These are phyloP conservation scores for Neurospora pannonica DNA, from an alignment of 495 filamentous ascomycete species.

Conservation along the genomic window DNA sequence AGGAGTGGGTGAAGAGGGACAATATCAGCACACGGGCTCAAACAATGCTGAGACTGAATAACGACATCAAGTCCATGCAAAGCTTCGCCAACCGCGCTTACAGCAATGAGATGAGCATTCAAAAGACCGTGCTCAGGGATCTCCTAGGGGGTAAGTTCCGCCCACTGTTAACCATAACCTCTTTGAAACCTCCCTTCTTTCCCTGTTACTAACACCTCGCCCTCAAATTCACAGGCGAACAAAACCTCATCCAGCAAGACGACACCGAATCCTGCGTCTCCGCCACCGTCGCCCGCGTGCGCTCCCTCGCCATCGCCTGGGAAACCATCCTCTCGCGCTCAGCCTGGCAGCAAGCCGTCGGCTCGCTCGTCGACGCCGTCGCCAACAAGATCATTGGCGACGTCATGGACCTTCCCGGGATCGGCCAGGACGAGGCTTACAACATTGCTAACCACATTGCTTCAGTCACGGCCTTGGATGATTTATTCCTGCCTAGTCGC, in stretches of 20 bases:
- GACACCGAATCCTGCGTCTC: slow-evolving; percentile 65
- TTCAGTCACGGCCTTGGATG: slow-evolving; percentile 60
- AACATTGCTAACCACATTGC: slow-evolving; percentile 62
- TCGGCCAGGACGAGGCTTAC: slow-evolving; percentile 79
- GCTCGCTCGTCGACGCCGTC: slow-evolving; percentile 70
- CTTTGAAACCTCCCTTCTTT: background rate
- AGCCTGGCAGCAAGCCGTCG: slow-evolving; percentile 74
- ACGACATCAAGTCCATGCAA: slow-evolving; percentile 63
- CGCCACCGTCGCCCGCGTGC: slow-evolving; percentile 56
- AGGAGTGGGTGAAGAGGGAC: slow-evolving; percentile 38
- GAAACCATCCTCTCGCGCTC: slow-evolving; percentile 70
- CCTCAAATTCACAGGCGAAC: slow-evolving; percentile 22
- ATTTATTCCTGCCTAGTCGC: slow-evolving; percentile 59
- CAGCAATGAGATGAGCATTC: slow-evolving; percentile 73
- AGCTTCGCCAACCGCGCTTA: slow-evolving; percentile 78
- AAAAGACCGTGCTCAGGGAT: slow-evolving; percentile 76
- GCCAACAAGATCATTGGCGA: slow-evolving; percentile 75
- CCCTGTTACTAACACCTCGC: background rate
- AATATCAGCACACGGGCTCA: slow-evolving; percentile 37
- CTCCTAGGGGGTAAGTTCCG: slow-evolving; percentile 62
- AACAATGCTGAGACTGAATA: slow-evolving; percentile 50
- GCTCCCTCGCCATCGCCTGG: slow-evolving; percentile 65
- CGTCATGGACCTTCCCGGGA: slow-evolving; percentile 76
- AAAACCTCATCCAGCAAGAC: slow-evolving; percentile 41
- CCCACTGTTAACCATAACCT: slow-evolving; percentile 7